These are phyloP conservation scores for Knufia petricola DNA, from an alignment of 2,329 filamentous ascomycete species.

Conservation along the genomic window DNA sequence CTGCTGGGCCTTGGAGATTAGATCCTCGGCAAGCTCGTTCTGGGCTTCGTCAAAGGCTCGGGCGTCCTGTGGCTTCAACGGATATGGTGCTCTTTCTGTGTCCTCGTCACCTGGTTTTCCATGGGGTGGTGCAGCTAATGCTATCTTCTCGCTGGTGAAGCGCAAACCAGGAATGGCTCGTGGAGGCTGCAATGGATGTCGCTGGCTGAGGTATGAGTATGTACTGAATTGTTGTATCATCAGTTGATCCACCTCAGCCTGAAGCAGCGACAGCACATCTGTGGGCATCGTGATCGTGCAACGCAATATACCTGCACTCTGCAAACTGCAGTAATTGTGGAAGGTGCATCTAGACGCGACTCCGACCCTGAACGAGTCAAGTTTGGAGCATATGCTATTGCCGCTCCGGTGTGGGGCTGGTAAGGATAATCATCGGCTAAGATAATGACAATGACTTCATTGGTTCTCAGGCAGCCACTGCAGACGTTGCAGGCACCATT, in stretches of 20 bases:
- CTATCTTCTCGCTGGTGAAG: slow-evolving; percentile 24
- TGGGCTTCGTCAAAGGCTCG: slow-evolving; percentile 35
- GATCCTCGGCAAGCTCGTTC: slow-evolving; percentile 39
- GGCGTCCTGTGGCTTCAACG: slow-evolving; percentile 33
- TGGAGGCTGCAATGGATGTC: slow-evolving; percentile 34
- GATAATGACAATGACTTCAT: too few relatives aligned
- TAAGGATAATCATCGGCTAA: too few relatives aligned
- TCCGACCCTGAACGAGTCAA: too few relatives aligned
- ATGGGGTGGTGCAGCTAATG: slow-evolving; percentile 16
- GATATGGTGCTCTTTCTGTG: slow-evolving; percentile 25
- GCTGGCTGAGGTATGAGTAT: slow-evolving; percentile 39
- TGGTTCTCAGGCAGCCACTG: too few relatives aligned
- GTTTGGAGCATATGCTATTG: too few relatives aligned
- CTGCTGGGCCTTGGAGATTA: slow-evolving; percentile 42
- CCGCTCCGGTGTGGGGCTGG: too few relatives aligned
- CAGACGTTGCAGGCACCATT: too few relatives aligned
- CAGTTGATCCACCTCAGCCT: slow-evolving; percentile 43
- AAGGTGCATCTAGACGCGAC: too few relatives aligned
- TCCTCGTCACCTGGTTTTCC: slow-evolving; percentile 15
- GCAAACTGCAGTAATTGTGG: too few relatives aligned
- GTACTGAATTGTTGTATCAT: slow-evolving; percentile 44
- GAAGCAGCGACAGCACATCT: slow-evolving; percentile 41
- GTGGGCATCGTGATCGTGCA: slow-evolving; percentile 24
- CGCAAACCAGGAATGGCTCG: slow-evolving; percentile 26
- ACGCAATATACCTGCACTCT: too few relatives aligned